phyloP scores from a whole-genome alignment of 192 early-diverging fungal species.

The Mortierella antarctica region DNA sequence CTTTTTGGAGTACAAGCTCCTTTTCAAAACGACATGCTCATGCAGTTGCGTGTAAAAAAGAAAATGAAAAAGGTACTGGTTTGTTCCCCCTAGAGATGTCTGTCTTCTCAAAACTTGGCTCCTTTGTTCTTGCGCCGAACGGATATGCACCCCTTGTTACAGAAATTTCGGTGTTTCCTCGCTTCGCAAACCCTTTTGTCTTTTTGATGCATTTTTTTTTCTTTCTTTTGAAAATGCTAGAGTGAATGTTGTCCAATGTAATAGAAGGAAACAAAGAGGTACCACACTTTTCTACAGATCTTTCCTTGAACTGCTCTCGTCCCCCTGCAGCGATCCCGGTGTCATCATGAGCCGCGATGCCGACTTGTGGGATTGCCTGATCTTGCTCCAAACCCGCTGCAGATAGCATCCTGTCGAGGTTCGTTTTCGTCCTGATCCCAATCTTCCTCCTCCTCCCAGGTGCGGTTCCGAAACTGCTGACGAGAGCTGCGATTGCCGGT shows the following conservation, averaged over 20 bases:
- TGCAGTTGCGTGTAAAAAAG: not conserved
- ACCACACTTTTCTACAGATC: no score
- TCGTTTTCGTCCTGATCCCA: not conserved
- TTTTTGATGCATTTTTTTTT: not conserved
- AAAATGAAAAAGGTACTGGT: not conserved
- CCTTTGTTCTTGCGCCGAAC: not conserved
- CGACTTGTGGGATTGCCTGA: slow-evolving; percentile 4
- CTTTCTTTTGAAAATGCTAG: not conserved
- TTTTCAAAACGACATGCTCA: no score
- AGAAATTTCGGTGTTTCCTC: not conserved
- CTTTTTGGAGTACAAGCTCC: no score
- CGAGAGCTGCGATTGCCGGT: not conserved
- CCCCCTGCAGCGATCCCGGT: not conserved
- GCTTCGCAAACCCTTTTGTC: not conserved
- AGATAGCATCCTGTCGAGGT: not conserved
- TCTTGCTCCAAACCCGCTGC: slow-evolving; percentile 28
- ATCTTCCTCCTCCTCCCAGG: not conserved
- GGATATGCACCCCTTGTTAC: slow-evolving; percentile 14
- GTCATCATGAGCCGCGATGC: not conserved
- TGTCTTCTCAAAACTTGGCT: not conserved
- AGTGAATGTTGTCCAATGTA: no score
- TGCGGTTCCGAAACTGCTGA: not conserved
- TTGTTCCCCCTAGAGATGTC: not conserved
- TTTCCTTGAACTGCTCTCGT: no score
- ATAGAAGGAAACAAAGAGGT: no score